Base-by-base conservation (phyloP, 768 basidiomycete genomes). In the Suillus paluster region DNA sequence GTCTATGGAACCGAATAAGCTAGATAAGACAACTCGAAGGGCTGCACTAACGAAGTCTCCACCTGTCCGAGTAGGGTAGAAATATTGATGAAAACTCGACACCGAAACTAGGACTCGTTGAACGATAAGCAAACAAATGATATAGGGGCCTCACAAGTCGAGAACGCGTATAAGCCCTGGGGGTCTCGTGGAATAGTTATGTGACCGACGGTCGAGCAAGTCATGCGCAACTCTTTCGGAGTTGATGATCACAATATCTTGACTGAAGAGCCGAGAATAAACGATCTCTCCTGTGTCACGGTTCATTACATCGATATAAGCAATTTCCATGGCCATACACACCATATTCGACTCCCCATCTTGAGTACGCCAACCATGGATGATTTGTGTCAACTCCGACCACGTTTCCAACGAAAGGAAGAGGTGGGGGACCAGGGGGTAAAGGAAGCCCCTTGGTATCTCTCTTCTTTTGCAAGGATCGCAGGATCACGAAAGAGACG, bases 1-100 rank as follows among this genome's bases (percentile, higher is more conserved):
- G 7, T 53, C 49, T 59, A 12, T n/a, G 10, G 23, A 59, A 12
- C 19, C 19, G 15, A 1, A 57, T n/a, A 14, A 57, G n/a, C 5
- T 9, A 9, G 23, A n/a, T 57, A 34, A 14, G 9, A 33, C 1
- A 39, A n/a, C 19, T 44, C 21, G 17, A 25, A 15, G 36, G 27
- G 27, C 15, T n/a, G 5, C 9, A 57, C 58, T 41, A 2, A 60
- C 71, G 72, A 21, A 68, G 64, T 3, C 70, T 69, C 73, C 74
- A 75, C 6, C 61, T 55, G 39, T 69, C 67, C 14, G 74, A 70
- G 41, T 74, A 74, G 4, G 67, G 68, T n/a, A 75, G 30, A 38
- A 71, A 67, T 41, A 66, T 57, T 12, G 67, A 68, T 2, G 63
- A 63, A 58, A 73, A 76, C 17, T 67, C 70, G 10, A 52, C 53